Evolutionary conservation across 495 filamentous ascomycete genomes (phyloP), one percentile per base, ranked within the genome.

Genomic region (Penicillium riverlandense): DNA sequence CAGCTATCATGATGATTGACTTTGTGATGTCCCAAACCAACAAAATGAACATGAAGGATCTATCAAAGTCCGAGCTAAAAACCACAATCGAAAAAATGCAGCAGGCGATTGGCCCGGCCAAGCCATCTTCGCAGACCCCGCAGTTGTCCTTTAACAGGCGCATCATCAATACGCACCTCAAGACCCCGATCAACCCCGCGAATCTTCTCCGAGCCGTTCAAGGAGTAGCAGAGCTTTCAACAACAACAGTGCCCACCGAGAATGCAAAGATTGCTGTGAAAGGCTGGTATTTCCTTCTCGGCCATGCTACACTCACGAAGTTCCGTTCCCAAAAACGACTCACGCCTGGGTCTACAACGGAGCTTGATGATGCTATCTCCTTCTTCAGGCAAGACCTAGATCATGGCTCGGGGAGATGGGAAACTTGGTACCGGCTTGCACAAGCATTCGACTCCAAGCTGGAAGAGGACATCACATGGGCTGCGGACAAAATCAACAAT

Each of bases 401-500:
- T 50, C 88, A 89, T 57, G 85, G 80, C 11, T 78, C 80, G 1
- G 84, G 90, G 27, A 80, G 83, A 38, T 99, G 92, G 92, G 90
- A 97, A 60, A 83, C 90, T 0, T 99, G 92, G 94, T 96, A 91
- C 61, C 81, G 92, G 38, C 74, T 96, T 6, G 92, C 84, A 9
- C 92, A 99, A 52, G 85, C 86, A 15, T 94, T 91, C 58, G 92
- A 97, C 58, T 80, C 83, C 16, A 86, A 94, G 56, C 63, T 97
- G 37, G 94, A 99, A 45, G 94, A 99, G 57, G 79, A 84, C 2
- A 85, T 94, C 9, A 83, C 90, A 6, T 97, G 94, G 92, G 83
- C 81, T n/a, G 86, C 92, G 4, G 94, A 99, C 43, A 94, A 94
- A 56, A 82, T 97, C 59, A 96, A 97, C 62, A 90, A 86, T 57